Percentiles rank a stretch among this genome's conserved stretches.
Evolutionary conservation across 768 basidiomycete species (phyloP).

Genomic region (Suillus brevipes): DNA sequence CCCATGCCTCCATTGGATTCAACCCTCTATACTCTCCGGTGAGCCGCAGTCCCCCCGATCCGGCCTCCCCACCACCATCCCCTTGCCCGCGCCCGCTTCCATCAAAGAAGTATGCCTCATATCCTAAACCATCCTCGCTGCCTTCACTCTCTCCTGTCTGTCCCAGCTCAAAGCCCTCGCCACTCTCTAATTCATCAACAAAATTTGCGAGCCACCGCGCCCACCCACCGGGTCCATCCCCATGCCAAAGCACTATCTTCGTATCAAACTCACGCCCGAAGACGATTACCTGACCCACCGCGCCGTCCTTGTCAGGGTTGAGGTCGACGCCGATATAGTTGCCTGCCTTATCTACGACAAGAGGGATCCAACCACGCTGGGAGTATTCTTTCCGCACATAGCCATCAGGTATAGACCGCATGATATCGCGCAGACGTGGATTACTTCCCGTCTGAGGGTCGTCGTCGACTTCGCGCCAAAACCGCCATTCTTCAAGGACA

Average conservation of each 20-base stretch:
- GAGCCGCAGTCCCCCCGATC: constrained; percentile 69
- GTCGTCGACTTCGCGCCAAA: constrained; percentile 92
- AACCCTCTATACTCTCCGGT: constrained; percentile 89
- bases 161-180: constrained; percentile 86
- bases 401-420: constrained; percentile 86
- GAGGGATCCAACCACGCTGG: constrained; percentile 94
- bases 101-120: constrained; percentile 85
- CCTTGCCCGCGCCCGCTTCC: constrained; percentile 76
- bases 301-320: constrained; percentile 76
- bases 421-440: constrained; percentile 62
- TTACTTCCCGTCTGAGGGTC: constrained; percentile 88
- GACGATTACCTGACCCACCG: constrained; percentile 90
- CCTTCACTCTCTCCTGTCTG: constrained; percentile 59
- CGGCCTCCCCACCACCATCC: constrained; percentile 75
- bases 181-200: constrained; percentile 88
- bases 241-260: constrained; percentile 92
- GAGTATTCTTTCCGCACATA: constrained; percentile 93
- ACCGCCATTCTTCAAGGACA: constrained; percentile 92
- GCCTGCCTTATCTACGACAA: constrained; percentile 89
- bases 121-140: constrained; percentile 83
- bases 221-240: constrained; percentile 92
- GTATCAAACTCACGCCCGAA: constrained; percentile 99
- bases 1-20: constrained; percentile 92
- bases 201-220: constrained; percentile 91
- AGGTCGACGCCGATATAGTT: constrained; percentile 98